Percentiles rank a stretch among this genome's conserved stretches.
Evolutionary conservation across 805 yeast species (phyloP).

Genomic region (Barnettozyma californica): DNA sequence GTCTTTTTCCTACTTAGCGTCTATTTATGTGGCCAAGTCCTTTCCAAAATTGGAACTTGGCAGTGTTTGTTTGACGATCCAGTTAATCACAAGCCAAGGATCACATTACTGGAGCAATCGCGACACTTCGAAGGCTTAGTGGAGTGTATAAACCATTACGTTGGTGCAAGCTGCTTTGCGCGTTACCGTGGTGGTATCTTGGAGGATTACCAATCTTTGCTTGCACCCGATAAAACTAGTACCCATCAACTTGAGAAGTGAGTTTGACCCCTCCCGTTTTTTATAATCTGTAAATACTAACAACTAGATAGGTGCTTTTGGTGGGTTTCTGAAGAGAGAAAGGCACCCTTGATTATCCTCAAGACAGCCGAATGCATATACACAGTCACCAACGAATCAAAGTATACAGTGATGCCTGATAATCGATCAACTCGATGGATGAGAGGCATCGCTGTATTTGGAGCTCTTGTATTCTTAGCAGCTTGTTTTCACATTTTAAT

Average conservation of each 20-base stretch:
- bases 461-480: background rate
- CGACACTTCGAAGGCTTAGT: conserved; percentile 9
- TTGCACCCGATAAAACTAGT: background rate
- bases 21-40: background rate
- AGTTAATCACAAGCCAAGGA: background rate
- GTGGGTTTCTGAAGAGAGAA: conserved; percentile 6
- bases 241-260: conserved; percentile 1
- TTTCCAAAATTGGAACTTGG: background rate
- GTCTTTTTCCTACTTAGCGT: background rate
- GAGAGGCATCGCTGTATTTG: background rate
- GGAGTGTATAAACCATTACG: conserved; percentile 9
- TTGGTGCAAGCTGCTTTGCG: conserved; percentile 11
- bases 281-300: background rate
- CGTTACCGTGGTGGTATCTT: conserved; percentile 8
- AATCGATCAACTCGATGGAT: background rate
- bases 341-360: conserved; percentile 6
- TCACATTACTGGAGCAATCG: conserved; percentile 5
- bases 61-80: background rate
- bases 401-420: background rate
- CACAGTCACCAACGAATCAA: background rate
- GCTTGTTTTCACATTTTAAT: too few relatives aligned
- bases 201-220: background rate
- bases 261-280: background rate
- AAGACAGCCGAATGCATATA: conserved; percentile 8
- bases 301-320: conserved; percentile 9